phyloP scores from a whole-genome alignment of 192 early-diverging fungal species.

The Diversispora epigaea region DNA sequence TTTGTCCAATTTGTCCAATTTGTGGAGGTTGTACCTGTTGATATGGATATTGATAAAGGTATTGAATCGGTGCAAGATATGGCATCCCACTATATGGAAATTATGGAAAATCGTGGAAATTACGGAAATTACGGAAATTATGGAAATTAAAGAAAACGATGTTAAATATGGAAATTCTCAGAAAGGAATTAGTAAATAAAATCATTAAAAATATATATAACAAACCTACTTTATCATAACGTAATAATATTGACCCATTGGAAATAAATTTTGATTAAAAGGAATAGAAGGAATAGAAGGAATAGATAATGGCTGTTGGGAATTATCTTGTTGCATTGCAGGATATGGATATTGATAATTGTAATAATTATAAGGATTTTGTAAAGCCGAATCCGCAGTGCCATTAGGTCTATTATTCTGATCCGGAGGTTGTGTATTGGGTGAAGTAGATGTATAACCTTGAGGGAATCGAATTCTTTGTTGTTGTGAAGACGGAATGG shows the following conservation, averaged over 20 bases:
- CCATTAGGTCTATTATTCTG: neutral
- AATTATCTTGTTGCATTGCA: neutral
- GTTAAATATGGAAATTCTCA: neutral
- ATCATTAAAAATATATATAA: neutral
- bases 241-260: conserved; percentile 20
- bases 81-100: conserved; percentile 41
- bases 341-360: too few relatives aligned
- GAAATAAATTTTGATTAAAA: neutral
- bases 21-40: neutral
- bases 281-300: too few relatives aligned
- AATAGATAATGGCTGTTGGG: neutral
- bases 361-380: too few relatives aligned
- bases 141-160: neutral
- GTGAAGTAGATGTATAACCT: neutral
- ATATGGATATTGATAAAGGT: conserved; percentile 33
- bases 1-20: neutral
- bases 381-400: neutral
- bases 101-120: neutral
- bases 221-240: conserved; percentile 32
- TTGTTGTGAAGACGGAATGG: neutral
- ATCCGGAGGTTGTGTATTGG: neutral
- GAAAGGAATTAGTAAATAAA: neutral
- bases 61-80: conserved; percentile 40
- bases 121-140: neutral
- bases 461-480: neutral